Evolutionary conservation across 2,329 filamentous ascomycete genomes (phyloP).

Genomic region (Pseudomassariella vexata): DNA sequence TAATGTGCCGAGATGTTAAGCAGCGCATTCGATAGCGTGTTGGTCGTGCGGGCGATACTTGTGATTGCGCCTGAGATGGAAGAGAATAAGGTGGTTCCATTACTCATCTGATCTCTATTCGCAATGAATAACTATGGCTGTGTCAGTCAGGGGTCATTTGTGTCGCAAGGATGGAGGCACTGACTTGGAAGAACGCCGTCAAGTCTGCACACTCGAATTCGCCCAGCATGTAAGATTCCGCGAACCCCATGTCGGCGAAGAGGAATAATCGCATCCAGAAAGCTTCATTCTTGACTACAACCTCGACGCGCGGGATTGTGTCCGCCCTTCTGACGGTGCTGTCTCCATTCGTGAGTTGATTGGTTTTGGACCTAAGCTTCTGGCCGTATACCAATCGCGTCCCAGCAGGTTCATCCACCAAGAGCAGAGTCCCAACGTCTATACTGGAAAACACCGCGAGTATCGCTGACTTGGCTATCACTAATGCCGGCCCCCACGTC

Average conservation of each 20-base stretch:
- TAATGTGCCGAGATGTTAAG: slow-evolving; percentile 69
- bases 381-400: slow-evolving; percentile 39
- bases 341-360: slow-evolving; percentile 27
- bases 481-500: slow-evolving; percentile 41
- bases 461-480: slow-evolving; percentile 39
- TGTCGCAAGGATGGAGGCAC: slow-evolving; percentile 6
- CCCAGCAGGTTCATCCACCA: slow-evolving; percentile 40
- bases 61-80: slow-evolving; percentile 52
- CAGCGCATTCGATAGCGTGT: slow-evolving; percentile 51
- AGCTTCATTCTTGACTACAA: slow-evolving; percentile 57
- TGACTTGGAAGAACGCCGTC: slow-evolving; percentile 61
- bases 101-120: slow-evolving; percentile 58
- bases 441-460: slow-evolving; percentile 40
- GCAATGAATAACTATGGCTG: slow-evolving; percentile 57
- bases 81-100: slow-evolving; percentile 58
- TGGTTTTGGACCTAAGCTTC: slow-evolving; percentile 31
- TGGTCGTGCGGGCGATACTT: slow-evolving; percentile 50
- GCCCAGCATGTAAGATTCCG: slow-evolving; percentile 67
- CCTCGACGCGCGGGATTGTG: slow-evolving; percentile 38
- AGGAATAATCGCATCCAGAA: slow-evolving; percentile 67
- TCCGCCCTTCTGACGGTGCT: slow-evolving; percentile 27
- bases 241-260: slow-evolving; percentile 71
- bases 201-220: slow-evolving; percentile 63
- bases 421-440: slow-evolving; percentile 39
- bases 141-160: slow-evolving; percentile 12